Evolutionary conservation across 2,329 filamentous ascomycete genomes (phyloP).

Genomic region (Ophiostoma tasmaniense): DNA sequence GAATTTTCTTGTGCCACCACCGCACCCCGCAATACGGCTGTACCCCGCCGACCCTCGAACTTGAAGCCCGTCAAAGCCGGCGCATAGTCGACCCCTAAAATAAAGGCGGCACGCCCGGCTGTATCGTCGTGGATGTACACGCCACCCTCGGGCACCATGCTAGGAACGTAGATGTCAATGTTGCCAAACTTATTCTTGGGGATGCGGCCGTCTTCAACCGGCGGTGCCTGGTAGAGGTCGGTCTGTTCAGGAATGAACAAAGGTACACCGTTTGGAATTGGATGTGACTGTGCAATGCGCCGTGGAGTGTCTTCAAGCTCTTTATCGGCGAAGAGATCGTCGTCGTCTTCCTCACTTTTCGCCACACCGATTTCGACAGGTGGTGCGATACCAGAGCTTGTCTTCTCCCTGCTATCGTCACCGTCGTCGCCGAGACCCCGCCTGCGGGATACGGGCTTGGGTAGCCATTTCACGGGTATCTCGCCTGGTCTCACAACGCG

Average conservation of each 20-base stretch:
- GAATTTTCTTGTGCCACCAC: constrained; percentile 65
- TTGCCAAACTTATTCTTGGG: constrained; percentile 93
- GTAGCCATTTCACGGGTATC: constrained; percentile 70
- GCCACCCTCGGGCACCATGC: constrained; percentile 80
- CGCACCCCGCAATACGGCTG: constrained; percentile 69
- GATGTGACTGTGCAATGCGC: constrained; percentile 18
- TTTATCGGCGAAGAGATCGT: constrained; percentile 32
- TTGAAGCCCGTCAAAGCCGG: constrained; percentile 85
- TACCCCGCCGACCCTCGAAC: constrained; percentile 79
- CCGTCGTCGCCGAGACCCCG: constrained; percentile 23
- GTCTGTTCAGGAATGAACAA: constrained; percentile 59
- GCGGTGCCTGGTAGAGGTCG: constrained; percentile 63
- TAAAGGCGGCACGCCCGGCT: constrained; percentile 61
- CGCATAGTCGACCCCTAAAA: constrained; percentile 75
- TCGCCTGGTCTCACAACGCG: constrained; percentile 69
- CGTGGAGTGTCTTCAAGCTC: constrained; percentile 20
- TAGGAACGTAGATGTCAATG: constrained; percentile 83
- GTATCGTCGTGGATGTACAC: constrained; percentile 56
- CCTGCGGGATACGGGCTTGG: constrained; percentile 34
- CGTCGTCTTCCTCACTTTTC: constrained; percentile 16
- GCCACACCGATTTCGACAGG: neutral
- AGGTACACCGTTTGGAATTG: constrained; percentile 38
- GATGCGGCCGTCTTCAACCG: constrained; percentile 64
- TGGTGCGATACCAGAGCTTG: neutral
- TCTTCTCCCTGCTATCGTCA: constrained; percentile 11